Base-by-base conservation (phyloP, 768 basidiomycete species). In the Phaeotremella fagi region DNA sequence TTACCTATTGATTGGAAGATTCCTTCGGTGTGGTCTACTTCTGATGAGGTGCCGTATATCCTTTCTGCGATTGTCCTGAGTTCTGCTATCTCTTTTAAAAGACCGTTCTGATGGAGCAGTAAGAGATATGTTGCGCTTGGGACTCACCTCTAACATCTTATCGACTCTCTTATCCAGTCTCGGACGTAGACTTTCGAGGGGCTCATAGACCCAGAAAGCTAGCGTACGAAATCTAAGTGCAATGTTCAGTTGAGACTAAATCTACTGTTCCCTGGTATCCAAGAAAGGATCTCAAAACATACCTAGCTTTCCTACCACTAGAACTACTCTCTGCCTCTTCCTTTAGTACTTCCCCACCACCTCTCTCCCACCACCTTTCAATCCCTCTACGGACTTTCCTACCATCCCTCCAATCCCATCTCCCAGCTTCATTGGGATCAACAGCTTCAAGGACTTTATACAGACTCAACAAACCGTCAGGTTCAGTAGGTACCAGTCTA, bases 391-490 rank as follows among this genome's bases (percentile, higher is more conserved):
- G 73, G 4, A 97, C 87, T 74, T 97, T 99, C 27, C 94, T 79
- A 0, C 89, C 85, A 63, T 99, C 95, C 59, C 79, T 81, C 94
- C 94, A 98, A 70, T 99, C 95, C 94, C 94, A 98, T 57, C 91
- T 78, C 26, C 79, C 79, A 0, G 87, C 88, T 41, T 90, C 82
- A 0, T 69, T 61, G 0, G 83, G 83, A 64, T 98, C 95, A 4
- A 98, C 78, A 3, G 76, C 68, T 7, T 75, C 73, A 18, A 99
- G 76, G 12, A 97, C 77, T 9, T 71, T 75, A 66, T 90, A 81
- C 16, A 95, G 75, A n/a, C 78, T 70, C 45, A 85, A 50, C 9
- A 71, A 48, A 7, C 66, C 55, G 1, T 47, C 23, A 33, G 64
- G 54, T 1, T 59, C 52, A 3, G 33, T 43, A 18, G 55, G n/a